Evolutionary conservation across 2,329 filamentous ascomycete genomes (phyloP).

Genomic region (Alternaria consortialis): DNA sequence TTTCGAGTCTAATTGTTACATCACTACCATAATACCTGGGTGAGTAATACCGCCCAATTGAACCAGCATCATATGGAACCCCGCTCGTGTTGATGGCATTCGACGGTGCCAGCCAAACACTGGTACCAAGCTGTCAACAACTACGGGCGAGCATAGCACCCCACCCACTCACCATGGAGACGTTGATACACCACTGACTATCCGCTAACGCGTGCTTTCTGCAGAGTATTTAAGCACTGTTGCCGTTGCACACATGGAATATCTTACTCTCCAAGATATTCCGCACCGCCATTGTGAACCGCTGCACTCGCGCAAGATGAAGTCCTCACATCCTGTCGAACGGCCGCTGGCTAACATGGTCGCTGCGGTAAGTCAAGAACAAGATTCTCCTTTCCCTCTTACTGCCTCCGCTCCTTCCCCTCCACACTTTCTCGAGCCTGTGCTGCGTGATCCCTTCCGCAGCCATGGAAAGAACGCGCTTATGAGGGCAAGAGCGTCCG

Average conservation of each 20-base stretch:
- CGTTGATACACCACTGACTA: conserved; percentile 2
- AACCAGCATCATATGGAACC: conserved; percentile 1
- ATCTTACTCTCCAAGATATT: conserved; percentile 51
- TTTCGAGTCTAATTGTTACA: conserved; percentile 16
- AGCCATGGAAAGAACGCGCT: background rate
- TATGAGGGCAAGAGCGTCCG: background rate
- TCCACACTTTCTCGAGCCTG: conserved; percentile 6
- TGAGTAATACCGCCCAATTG: conserved; percentile 8
- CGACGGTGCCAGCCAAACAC: conserved; percentile 14
- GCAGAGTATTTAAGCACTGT: conserved; percentile 24
- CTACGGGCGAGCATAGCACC: conserved; percentile 12
- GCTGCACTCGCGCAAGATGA: conserved; percentile 41
- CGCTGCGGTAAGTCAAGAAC: conserved; percentile 42
- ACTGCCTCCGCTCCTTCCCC: conserved; percentile 1
- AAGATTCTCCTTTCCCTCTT: conserved; percentile 16
- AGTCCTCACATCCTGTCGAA: conserved; percentile 34
- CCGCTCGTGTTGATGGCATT: conserved; percentile 14
- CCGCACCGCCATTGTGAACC: conserved; percentile 45
- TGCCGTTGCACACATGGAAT: conserved; percentile 42
- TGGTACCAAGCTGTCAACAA: conserved; percentile 23
- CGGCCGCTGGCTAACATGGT: conserved; percentile 33
- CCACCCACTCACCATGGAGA: conserved; percentile 15
- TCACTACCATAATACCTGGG: conserved; percentile 19
- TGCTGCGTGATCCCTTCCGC: conserved; percentile 8
- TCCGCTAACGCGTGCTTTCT: conserved; percentile 9